Conservation (phyloP, 768 basidiomycete species). For the Cubamyces lactineus region DNA sequence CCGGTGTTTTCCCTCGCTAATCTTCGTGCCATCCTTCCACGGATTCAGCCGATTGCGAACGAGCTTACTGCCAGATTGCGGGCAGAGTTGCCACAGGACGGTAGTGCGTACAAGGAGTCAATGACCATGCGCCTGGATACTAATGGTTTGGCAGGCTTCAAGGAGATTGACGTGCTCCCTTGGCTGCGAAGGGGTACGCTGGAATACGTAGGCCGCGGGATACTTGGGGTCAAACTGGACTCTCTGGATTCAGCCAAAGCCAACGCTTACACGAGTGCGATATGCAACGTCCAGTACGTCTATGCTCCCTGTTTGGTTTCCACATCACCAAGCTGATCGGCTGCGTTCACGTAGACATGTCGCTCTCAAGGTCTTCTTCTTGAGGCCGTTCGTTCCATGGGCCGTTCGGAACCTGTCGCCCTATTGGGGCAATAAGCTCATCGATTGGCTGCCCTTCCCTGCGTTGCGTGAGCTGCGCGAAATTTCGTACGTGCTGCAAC, state of each 20-base stretch:
- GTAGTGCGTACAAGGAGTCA: slow-evolving; percentile 4
- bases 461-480: slow-evolving; percentile 34
- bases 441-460: slow-evolving; percentile 37
- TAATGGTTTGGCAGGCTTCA: slow-evolving; percentile 21
- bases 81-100: slow-evolving; percentile 30
- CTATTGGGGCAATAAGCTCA: slow-evolving; percentile 34
- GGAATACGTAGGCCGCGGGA: slow-evolving; percentile 41
- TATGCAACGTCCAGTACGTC: slow-evolving; percentile 38
- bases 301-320: not conserved
- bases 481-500: slow-evolving; percentile 37
- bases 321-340: not conserved
- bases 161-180: slow-evolving; percentile 39
- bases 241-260: slow-evolving; percentile 32
- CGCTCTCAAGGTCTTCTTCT: slow-evolving; percentile 31
- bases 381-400: slow-evolving; percentile 39
- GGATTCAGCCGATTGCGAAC: slow-evolving; percentile 39
- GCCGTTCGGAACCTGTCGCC: slow-evolving; percentile 35
- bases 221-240: slow-evolving; percentile 39
- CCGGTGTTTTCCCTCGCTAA: slow-evolving; percentile 32
- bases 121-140: not conserved
- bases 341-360: slow-evolving; percentile 29
- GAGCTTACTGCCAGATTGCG: slow-evolving; percentile 29
- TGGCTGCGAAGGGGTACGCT: slow-evolving; percentile 40
- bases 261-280: slow-evolving; percentile 36
- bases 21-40: slow-evolving; percentile 26